phyloP scores from a whole-genome alignment of 192 early-diverging fungal species.

The Piromyces sp. region DNA sequence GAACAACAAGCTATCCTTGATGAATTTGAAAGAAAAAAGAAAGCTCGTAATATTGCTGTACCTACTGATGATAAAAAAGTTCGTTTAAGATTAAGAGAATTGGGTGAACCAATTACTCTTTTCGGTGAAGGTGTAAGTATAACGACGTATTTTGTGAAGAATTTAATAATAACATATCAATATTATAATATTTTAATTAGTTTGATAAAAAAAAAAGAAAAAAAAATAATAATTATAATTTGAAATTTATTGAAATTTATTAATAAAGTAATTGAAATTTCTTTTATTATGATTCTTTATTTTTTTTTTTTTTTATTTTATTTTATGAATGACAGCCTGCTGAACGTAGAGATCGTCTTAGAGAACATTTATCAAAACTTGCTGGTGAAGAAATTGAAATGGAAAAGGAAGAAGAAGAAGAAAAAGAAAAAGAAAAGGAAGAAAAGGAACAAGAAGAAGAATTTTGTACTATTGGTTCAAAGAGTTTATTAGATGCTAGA shows the following conservation, averaged over 20 bases:
- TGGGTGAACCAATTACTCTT: slow-evolving; percentile 70
- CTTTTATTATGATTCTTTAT: no score
- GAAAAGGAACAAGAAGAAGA: slow-evolving; percentile 35
- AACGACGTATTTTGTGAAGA: not conserved
- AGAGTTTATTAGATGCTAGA: slow-evolving; percentile 48
- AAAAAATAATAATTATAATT: no score
- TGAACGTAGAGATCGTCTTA: slow-evolving; percentile 66
- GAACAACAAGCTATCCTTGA: slow-evolving; percentile 28
- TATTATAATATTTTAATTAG: no score
- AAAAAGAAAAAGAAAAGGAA: slow-evolving; percentile 22
- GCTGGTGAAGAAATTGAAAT: slow-evolving; percentile 21
- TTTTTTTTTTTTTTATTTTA: no score
- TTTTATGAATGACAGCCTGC: no score
- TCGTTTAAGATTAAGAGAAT: slow-evolving; percentile 47
- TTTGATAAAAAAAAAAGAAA: no score
- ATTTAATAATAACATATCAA: no score
- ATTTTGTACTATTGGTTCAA: slow-evolving; percentile 63
- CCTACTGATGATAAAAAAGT: slow-evolving; percentile 81
- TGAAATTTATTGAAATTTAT: no score
- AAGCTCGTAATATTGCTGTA: slow-evolving; percentile 62
- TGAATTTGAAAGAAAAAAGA: slow-evolving; percentile 38
- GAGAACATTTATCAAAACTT: slow-evolving; percentile 48
- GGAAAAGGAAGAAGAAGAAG: slow-evolving; percentile 32
- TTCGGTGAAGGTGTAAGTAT: slow-evolving; percentile 80
- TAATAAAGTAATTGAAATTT: no score